These are phyloP conservation scores for Juglanconis sp. DNA, from an alignment of 2,329 filamentous ascomycete species.

Conservation along the genomic window DNA sequence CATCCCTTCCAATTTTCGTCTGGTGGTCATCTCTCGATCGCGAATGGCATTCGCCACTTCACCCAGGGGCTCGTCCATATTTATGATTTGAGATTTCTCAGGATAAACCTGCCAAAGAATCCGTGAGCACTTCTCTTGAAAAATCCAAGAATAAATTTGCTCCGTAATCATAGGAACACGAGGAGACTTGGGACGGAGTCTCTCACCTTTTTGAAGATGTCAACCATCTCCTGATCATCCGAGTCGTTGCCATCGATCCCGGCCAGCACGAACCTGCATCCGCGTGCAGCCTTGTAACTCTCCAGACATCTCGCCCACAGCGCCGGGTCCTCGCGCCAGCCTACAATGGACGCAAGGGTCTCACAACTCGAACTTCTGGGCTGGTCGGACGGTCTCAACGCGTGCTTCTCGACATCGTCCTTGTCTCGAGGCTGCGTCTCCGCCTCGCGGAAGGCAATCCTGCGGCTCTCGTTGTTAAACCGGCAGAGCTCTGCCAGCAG, in stretches of 20 bases:
- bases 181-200: background rate
- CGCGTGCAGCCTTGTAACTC: slow-evolving; percentile 26
- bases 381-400: background rate
- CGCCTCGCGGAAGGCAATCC: slow-evolving; percentile 17
- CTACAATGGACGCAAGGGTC: slow-evolving; percentile 26
- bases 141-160: background rate
- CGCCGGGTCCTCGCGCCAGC: slow-evolving; percentile 29
- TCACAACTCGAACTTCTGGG: slow-evolving; percentile 11
- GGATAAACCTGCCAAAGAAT: slow-evolving; percentile 23
- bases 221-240: slow-evolving; percentile 29
- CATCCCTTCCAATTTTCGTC: background rate
- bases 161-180: background rate
- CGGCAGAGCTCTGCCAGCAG: slow-evolving; percentile 27
- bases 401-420: slow-evolving; percentile 21
- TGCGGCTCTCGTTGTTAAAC: slow-evolving; percentile 24
- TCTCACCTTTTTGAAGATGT: slow-evolving; percentile 23
- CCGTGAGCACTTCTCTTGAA: background rate
- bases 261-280: slow-evolving; percentile 25
- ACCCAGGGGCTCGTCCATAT: slow-evolving; percentile 26
- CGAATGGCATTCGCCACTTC: slow-evolving; percentile 24
- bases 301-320: slow-evolving; percentile 27
- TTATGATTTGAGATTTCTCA: slow-evolving; percentile 21
- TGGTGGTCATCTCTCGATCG: slow-evolving; percentile 3
- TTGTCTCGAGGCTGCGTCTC: background rate
- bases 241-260: slow-evolving; percentile 28